Percentiles rank a stretch among this genome's conserved stretches.
These are phyloP conservation scores for Suillus plorans DNA, from an alignment of 768 basidiomycete genomes.

Conservation along the genomic window DNA sequence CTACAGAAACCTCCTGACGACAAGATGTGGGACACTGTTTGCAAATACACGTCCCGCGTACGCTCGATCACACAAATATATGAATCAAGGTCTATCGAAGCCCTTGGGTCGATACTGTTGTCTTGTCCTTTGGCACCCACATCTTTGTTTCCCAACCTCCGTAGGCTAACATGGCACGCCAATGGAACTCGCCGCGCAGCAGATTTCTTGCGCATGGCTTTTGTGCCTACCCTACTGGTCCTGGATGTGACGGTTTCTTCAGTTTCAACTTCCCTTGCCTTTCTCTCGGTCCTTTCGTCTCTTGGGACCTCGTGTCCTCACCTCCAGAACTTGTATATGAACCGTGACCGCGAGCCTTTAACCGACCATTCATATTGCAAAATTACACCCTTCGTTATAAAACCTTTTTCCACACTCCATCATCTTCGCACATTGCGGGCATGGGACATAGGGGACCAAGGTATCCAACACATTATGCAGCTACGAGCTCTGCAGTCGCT, in stretches of 20 bases:
- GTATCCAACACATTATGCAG: no score
- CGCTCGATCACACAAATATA: neutral
- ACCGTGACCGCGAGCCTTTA: no score
- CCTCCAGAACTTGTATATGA: no score
- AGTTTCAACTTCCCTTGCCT: neutral
- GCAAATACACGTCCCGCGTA: no score
- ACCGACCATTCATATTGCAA: no score
- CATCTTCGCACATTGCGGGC: no score
- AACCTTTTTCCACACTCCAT: no score
- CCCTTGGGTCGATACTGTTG: slow-evolving; percentile 10
- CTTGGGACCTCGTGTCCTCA: neutral
- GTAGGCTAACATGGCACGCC: slow-evolving; percentile 21
- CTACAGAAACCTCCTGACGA: no score
- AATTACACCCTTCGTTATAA: no score
- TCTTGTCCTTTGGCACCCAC: slow-evolving; percentile 13
- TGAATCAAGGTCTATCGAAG: neutral
- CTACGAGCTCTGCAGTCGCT: no score
- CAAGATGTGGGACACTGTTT: no score
- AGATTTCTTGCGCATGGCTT: slow-evolving; percentile 22
- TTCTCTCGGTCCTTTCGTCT: neutral
- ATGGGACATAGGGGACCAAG: no score
- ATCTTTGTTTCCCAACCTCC: slow-evolving; percentile 23
- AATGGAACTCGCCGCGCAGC: slow-evolving; percentile 17
- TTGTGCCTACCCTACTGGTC: slow-evolving; percentile 18
- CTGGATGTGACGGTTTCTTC: neutral